phyloP scores from a whole-genome alignment of 352 stramenopile genomes.

The Phytophthora fragariae region DNA sequence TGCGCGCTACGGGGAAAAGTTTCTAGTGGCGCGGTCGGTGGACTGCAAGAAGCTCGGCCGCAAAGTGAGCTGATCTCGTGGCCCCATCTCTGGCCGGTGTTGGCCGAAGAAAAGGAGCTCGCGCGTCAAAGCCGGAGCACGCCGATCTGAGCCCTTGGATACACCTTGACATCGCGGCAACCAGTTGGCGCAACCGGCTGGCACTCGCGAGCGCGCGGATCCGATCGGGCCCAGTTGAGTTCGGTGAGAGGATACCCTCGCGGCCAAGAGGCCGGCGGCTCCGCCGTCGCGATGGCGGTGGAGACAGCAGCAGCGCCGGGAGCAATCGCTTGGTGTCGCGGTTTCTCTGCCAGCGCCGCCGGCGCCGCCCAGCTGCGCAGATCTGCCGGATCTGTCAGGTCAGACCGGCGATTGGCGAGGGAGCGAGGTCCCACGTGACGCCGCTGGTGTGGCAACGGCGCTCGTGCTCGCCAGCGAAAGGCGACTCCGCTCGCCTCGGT shows the following conservation, averaged over 20 bases:
- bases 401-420: slow-evolving; percentile 2
- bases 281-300: neutral
- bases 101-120: slow-evolving; percentile 34
- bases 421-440: slow-evolving; percentile 29
- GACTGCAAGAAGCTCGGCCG: slow-evolving; percentile 15
- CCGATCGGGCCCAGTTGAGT: slow-evolving; percentile 26
- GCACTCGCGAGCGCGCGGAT: slow-evolving; percentile 15
- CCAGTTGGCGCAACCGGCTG: slow-evolving; percentile 29
- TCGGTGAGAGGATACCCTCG: slow-evolving; percentile 19
- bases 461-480: neutral
- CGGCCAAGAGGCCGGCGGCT: neutral
- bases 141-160: slow-evolving; percentile 44
- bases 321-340: neutral
- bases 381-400: slow-evolving; percentile 32
- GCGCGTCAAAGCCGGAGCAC: slow-evolving; percentile 31
- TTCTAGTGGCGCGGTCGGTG: slow-evolving; percentile 32
- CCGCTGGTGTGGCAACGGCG: neutral
- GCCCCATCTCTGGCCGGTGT: slow-evolving; percentile 20
- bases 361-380: slow-evolving; percentile 19
- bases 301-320: neutral
- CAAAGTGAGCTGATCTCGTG: slow-evolving; percentile 27
- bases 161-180: slow-evolving; percentile 27
- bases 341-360: slow-evolving; percentile 17
- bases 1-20: slow-evolving; percentile 39
- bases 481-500: no score